Evolutionary conservation across 208 protist species (phyloP).

Genomic region (Trichomonas vaginalis): DNA sequence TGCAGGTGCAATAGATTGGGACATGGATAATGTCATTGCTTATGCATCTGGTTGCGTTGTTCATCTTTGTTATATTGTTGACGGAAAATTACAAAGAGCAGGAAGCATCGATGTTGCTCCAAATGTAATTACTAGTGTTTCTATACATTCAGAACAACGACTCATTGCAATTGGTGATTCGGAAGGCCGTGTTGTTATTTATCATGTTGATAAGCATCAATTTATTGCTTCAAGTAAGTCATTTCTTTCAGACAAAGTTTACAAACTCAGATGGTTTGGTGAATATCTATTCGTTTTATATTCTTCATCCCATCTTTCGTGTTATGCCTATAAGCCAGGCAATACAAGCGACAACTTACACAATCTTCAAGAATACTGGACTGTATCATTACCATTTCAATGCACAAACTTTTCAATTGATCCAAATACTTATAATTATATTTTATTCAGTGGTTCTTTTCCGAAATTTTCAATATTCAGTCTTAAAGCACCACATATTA

Average conservation of each 20-base stretch:
- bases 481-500: background rate
- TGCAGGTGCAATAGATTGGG: background rate
- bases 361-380: background rate
- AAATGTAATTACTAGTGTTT: background rate
- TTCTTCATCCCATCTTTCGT: background rate
- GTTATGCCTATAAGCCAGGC: background rate
- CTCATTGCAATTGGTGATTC: background rate
- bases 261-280: background rate
- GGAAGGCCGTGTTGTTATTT: background rate
- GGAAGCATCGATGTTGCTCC: background rate
- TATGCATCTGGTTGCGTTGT: background rate
- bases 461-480: background rate
- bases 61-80: background rate
- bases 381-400: background rate
- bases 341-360: background rate
- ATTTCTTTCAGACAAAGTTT: background rate
- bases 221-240: background rate
- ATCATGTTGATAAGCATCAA: background rate
- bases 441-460: background rate
- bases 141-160: background rate
- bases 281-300: background rate
- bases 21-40: background rate
- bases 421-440: background rate
- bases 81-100: background rate
- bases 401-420: background rate